These are phyloP conservation scores for Parietichytrium sp. DNA, from an alignment of 108 stramenopile genomes.

Conservation along the genomic window DNA sequence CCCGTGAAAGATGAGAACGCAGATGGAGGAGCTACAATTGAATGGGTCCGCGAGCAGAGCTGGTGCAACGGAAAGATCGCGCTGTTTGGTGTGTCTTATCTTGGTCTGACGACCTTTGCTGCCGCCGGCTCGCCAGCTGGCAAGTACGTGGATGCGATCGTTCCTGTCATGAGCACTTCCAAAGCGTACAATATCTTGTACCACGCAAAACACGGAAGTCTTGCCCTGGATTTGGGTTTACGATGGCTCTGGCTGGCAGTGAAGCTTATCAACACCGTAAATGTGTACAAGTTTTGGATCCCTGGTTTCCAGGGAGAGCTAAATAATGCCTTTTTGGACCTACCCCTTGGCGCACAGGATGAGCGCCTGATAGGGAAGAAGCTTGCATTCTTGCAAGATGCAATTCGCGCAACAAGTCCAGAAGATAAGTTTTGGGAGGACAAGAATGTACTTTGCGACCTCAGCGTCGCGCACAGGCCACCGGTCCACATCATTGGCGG, in stretches of 20 bases:
- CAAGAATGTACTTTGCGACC: slow-evolving; percentile 14
- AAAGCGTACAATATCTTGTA: not conserved
- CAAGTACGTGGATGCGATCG: not conserved
- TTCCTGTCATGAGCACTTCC: not conserved
- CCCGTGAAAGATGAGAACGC: slow-evolving; percentile 4
- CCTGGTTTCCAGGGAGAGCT: not conserved
- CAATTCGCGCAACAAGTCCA: not conserved
- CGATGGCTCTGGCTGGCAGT: slow-evolving; percentile 33
- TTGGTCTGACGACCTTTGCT: slow-evolving; percentile 23
- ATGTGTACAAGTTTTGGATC: not conserved
- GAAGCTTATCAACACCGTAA: slow-evolving; percentile 1
- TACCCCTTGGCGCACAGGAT: not conserved
- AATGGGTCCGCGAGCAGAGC: slow-evolving; percentile 19
- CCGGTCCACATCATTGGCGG: slow-evolving; percentile 13
- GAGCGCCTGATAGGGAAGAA: not conserved
- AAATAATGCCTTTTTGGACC: not conserved
- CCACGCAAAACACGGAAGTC: not conserved
- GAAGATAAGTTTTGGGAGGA: slow-evolving; percentile 8
- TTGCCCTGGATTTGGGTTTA: slow-evolving; percentile 13
- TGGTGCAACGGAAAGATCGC: slow-evolving; percentile 39
- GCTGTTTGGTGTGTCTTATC: slow-evolving; percentile 28
- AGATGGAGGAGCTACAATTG: not conserved
- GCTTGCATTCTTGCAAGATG: slow-evolving; percentile 3
- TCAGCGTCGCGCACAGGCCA: not conserved
- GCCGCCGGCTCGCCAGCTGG: not conserved